These are phyloP conservation scores for Nemania diffusa DNA, from an alignment of 2,329 filamentous ascomycete species.

Conservation along the genomic window DNA sequence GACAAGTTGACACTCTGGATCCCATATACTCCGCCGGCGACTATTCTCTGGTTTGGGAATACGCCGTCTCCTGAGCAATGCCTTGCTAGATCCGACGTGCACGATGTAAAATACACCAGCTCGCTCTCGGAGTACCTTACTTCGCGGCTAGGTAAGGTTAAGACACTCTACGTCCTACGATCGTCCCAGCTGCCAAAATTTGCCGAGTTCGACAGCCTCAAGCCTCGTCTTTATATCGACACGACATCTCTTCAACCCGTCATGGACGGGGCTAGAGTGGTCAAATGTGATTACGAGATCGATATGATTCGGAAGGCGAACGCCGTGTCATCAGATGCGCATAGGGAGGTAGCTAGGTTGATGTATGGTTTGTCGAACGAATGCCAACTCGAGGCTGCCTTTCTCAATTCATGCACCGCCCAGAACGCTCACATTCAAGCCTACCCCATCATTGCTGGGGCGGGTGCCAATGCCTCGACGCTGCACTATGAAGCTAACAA, in stretches of 20 bases:
- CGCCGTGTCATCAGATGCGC: constrained; percentile 79
- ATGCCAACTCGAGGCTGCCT: constrained; percentile 83
- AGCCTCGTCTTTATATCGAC: constrained; percentile 56
- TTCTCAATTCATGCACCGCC: constrained; percentile 76
- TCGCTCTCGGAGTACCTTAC: constrained; percentile 62
- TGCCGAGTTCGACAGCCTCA: constrained; percentile 44
- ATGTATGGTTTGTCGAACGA: constrained; percentile 77
- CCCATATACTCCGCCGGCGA: constrained; percentile 71
- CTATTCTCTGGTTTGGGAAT: constrained; percentile 72
- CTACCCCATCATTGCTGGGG: constrained; percentile 89
- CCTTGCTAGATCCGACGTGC: constrained; percentile 71
- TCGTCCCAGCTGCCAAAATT: constrained; percentile 55
- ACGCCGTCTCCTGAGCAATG: constrained; percentile 71
- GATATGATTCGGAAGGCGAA: constrained; percentile 84
- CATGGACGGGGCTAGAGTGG: constrained; percentile 82
- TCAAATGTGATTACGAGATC: constrained; percentile 89
- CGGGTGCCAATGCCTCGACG: constrained; percentile 83
- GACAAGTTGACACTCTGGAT: constrained; percentile 79
- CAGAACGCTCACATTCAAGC: constrained; percentile 80
- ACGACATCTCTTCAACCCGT: constrained; percentile 68
- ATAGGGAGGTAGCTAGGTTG: constrained; percentile 75
- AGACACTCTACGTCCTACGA: constrained; percentile 59
- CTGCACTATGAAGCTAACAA: constrained; percentile 90
- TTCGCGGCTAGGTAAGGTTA: constrained; percentile 55
- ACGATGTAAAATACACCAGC: constrained; percentile 71